Base-by-base conservation (phyloP, 1,139 yeast species). In the Magnusiomyces tetraspermus region DNA sequence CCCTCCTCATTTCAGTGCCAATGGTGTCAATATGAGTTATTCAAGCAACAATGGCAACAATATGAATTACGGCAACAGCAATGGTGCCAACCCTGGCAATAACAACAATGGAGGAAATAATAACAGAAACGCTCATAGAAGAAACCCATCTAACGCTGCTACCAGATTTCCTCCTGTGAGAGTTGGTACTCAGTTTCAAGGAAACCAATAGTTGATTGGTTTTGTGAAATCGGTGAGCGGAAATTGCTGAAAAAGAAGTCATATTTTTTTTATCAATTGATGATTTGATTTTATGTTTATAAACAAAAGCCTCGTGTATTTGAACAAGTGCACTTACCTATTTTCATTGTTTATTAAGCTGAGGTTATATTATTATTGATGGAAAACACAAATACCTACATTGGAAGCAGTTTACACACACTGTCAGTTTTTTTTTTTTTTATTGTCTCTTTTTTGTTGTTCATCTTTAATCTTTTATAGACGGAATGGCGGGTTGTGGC, bases 61-160 rank as follows among this genome's bases (percentile, higher is more conserved):
- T 43, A 26, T 19, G 13, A 8, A 22, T 4, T 19, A 43, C 19
- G 22, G 22, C 15, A 24, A 43, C 36, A 28, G 28, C 21, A 43
- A 43, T 43, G 17, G 5, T 22, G 17, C 11, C 17, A 22, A 43
- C 26, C 10, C 10, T 10, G 23, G 23, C 8, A 38, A 38, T 15
- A n/a, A 15, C 3, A 15, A 15, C 24, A 40, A 40, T 22, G 26
- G 38, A 10, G 28, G 28, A 23, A 41, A 23, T 11, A 22, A 41
- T 23, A 21, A 41, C 30, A 41, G 45, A 41, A 38, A 19, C 21
- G 46, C 30, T 11, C 48, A 45, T 22, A 19, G 48, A 31, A 31
- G 48, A 21, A 30, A 31, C 3, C 48, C 22, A 21, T 21, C 30
- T 23, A 23, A 30, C 11, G 48, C 48, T 30, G 48, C 48, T n/a